Percentiles rank a stretch among this genome's conserved stretches.
phyloP scores from a whole-genome alignment of 192 early-diverging fungal species.

The Coemansia sp. region DNA sequence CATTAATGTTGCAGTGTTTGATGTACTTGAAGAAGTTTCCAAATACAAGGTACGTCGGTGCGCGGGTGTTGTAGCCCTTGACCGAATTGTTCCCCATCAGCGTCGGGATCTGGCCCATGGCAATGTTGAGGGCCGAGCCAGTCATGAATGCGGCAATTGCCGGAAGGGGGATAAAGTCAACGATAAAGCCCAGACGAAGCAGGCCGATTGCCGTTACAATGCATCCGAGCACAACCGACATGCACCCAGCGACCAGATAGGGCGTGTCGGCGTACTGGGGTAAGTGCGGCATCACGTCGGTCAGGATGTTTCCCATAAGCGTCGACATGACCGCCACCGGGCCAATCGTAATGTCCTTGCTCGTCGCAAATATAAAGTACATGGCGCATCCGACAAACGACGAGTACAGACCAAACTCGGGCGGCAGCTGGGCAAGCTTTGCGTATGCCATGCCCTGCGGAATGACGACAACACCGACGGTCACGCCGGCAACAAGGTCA shows the following conservation, averaged over 20 bases:
- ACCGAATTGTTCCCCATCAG: constrained; percentile 76
- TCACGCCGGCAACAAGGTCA: constrained; percentile 70
- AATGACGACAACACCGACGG: constrained; percentile 69
- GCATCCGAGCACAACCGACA: constrained; percentile 74
- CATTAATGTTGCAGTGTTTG: constrained; percentile 46
- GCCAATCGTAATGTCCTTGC: constrained; percentile 73
- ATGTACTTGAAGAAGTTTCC: constrained; percentile 61
- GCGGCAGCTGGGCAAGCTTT: constrained; percentile 69
- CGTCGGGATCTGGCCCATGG: constrained; percentile 75
- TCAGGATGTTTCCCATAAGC: constrained; percentile 64
- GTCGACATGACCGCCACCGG: constrained; percentile 77
- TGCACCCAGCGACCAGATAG: constrained; percentile 47
- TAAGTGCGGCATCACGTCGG: constrained; percentile 34
- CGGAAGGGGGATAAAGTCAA: constrained; percentile 82
- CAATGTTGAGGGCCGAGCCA: constrained; percentile 76
- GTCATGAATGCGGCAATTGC: constrained; percentile 87
- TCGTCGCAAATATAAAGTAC: constrained; percentile 72
- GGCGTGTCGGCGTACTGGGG: constrained; percentile 57
- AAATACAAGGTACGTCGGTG: constrained; percentile 72
- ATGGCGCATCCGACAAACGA: constrained; percentile 66
- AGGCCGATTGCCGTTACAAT: constrained; percentile 70
- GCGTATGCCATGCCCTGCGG: constrained; percentile 76
- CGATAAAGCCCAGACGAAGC: constrained; percentile 77
- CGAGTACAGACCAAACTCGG: constrained; percentile 75
- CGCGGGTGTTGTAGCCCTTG: constrained; percentile 61